A percentile compares a stretch with the other conserved stretches of the same genome.
phyloP scores from a whole-genome alignment of 306 rosid genomes.

The Carpinus fangiana region DNA sequence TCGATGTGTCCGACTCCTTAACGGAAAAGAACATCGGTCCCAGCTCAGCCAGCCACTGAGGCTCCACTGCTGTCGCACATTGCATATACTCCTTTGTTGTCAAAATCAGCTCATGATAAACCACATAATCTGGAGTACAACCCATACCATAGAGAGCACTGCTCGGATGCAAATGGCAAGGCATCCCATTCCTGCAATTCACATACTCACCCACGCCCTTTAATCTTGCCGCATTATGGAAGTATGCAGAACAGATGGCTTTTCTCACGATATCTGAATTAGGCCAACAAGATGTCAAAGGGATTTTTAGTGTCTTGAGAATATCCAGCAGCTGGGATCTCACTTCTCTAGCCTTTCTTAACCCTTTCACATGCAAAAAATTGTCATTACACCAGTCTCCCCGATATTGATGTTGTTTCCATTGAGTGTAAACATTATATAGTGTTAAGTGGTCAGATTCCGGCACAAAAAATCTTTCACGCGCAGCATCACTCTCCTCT shows the following conservation, averaged over 20 bases:
- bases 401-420: slow-evolving; percentile 94
- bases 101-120: slow-evolving; percentile 83
- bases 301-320: slow-evolving; percentile 81
- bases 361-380: slow-evolving; percentile 87
- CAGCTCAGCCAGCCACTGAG: slow-evolving; percentile 94
- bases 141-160: slow-evolving; percentile 99
- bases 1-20: slow-evolving; percentile 91
- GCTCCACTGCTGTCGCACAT: slow-evolving; percentile 95
- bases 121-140: slow-evolving; percentile 88
- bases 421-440: slow-evolving; percentile 90
- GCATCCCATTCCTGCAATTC: slow-evolving; percentile 85
- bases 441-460: slow-evolving; percentile 93
- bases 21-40: slow-evolving; percentile 99
- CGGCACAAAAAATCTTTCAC: slow-evolving; percentile 86
- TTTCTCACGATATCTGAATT: slow-evolving; percentile 87
- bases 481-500: slow-evolving; percentile 98
- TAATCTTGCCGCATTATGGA: slow-evolving; percentile 84
- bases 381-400: slow-evolving; percentile 99
- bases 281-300: slow-evolving; percentile 70
- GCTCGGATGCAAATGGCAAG: slow-evolving; percentile 94
- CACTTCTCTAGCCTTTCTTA: slow-evolving; percentile 92
- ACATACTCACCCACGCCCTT: slow-evolving; percentile 98
- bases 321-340: slow-evolving; percentile 91
- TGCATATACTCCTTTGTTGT: slow-evolving; percentile 95
- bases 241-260: slow-evolving; percentile 95